Evolutionary conservation across 2,329 filamentous ascomycete species (phyloP).

Genomic region (Aspergillus flavus): DNA sequence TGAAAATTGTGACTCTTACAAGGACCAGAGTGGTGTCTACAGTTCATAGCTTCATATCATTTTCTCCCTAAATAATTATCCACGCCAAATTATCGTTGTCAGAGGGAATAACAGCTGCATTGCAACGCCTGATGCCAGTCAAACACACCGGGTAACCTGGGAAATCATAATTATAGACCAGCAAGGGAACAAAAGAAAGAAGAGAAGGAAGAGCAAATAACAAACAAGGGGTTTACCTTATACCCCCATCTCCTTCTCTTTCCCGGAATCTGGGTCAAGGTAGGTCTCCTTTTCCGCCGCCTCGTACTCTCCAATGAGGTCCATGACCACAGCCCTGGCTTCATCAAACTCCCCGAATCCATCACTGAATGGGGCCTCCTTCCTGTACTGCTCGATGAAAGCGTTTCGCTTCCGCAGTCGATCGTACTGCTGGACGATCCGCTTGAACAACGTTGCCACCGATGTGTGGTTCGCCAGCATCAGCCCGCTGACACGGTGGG

Average conservation of each 20-base stretch:
- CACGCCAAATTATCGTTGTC: not conserved
- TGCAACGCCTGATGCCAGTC: constrained; percentile 15
- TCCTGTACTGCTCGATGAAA: constrained; percentile 95
- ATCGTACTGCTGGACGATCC: constrained; percentile 90
- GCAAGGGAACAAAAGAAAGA: constrained; percentile 7
- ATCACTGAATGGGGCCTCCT: constrained; percentile 89
- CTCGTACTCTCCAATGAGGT: constrained; percentile 92
- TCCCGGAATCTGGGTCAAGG: constrained; percentile 70
- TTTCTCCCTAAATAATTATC: constrained; percentile 5
- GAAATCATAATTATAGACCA: constrained; percentile 16
- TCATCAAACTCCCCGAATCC: constrained; percentile 95
- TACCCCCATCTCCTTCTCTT: constrained; percentile 39
- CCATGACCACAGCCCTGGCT: constrained; percentile 84
- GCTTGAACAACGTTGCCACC: constrained; percentile 93
- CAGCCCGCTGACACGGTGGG: constrained; percentile 89
- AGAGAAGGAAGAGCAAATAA: constrained; percentile 3
- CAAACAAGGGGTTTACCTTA: constrained; percentile 13
- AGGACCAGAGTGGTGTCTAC: not conserved
- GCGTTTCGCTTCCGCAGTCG: constrained; percentile 94
- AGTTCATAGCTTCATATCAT: constrained; percentile 10
- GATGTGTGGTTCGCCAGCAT: constrained; percentile 99
- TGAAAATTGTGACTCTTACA: not conserved
- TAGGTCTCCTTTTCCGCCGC: constrained; percentile 91
- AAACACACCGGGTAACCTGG: constrained; percentile 21
- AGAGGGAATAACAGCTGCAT: constrained; percentile 4